Percentiles rank a stretch among this genome's conserved stretches.
Evolutionary conservation across 2,329 filamentous ascomycete species (phyloP).

Genomic region (Epichloe elymi): DNA sequence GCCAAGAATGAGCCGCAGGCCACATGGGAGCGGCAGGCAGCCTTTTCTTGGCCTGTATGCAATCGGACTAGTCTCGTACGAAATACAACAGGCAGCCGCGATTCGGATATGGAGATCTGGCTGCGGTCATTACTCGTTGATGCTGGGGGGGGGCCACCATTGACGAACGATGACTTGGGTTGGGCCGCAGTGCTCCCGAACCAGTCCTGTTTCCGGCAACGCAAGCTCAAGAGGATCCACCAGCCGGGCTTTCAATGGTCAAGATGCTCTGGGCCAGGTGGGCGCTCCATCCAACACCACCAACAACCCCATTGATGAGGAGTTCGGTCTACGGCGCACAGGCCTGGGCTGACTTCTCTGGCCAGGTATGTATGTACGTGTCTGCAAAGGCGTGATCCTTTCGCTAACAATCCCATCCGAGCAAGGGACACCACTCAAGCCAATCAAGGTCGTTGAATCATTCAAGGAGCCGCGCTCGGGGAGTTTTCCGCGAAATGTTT

Average conservation of each 20-base stretch:
- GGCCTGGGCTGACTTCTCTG: too few species aligned
- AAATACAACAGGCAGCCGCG: conserved; percentile 2
- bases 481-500: neutral
- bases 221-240: neutral
- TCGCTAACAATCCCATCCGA: too few species aligned
- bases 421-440: too few species aligned
- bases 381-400: too few species aligned
- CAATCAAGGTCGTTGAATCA: too few species aligned
- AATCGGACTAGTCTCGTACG: conserved; percentile 2
- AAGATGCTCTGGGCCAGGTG: neutral
- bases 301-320: too few species aligned
- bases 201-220: conserved; percentile 7
- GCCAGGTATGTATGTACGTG: too few species aligned
- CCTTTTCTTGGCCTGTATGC: neutral
- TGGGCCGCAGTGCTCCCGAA: conserved; percentile 10
- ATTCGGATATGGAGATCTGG: conserved; percentile 2
- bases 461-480: too few species aligned
- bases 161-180: neutral
- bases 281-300: neutral
- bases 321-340: neutral
- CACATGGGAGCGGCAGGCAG: conserved; percentile 2
- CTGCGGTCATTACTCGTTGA: neutral
- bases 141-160: neutral
- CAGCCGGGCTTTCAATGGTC: neutral
- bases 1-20: neutral